Evolutionary conservation across 1,284 basidiomycete species (phyloP), one percentile per base, ranked within the genome.

Genomic region (Ganoderma lingzhi): DNA sequence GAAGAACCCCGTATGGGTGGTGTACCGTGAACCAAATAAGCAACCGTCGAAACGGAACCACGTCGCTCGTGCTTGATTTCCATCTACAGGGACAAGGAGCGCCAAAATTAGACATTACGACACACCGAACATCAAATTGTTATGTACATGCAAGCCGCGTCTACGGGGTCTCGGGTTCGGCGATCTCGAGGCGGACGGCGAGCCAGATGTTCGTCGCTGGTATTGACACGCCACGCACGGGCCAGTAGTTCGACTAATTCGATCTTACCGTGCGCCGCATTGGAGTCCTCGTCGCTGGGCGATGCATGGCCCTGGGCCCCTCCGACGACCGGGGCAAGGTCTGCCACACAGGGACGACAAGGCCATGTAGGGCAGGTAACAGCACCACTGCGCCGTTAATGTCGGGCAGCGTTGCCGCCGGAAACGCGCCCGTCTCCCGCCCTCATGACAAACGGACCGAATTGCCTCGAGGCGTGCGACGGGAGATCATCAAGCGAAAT

Each of bases 401-500:
- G 48, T 53, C 48, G 48, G 10, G 23, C 48, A 53, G 23, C 23
- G 48, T 53, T 30, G 12, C 48, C 56, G 37, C 56, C 35, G 32
- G 10, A 19, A 17, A 35, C 35, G 35, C 37, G 37, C 56, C n/a
- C 37, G 9, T 39, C 32, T 15, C 56, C 19, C 28, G 42, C 42
- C 42, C 8, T 8, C 48, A 53, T 28, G 48, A n/a, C 56, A 23
- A n/a, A n/a, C 6, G 30, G 8, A 37, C 35, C 23, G 3, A 37
- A 59, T 59, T 59, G 56, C 32, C 37, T 39, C 37, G 35, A 59
- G 32, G 56, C 10, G 14, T 15, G n/a, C 30, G 53, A 32, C 53
- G 30, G 56, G 37, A n/a, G 35, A 59, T 59, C 56, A 23, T n/a
- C 56, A 59, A 23, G 19, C 32, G 37, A 39, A 59, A 37, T 39